Percentiles rank a stretch among this genome's conserved stretches.
Evolutionary conservation across 2,329 filamentous ascomycete genomes (phyloP).

Genomic region (Arthrocladium fulminans): DNA sequence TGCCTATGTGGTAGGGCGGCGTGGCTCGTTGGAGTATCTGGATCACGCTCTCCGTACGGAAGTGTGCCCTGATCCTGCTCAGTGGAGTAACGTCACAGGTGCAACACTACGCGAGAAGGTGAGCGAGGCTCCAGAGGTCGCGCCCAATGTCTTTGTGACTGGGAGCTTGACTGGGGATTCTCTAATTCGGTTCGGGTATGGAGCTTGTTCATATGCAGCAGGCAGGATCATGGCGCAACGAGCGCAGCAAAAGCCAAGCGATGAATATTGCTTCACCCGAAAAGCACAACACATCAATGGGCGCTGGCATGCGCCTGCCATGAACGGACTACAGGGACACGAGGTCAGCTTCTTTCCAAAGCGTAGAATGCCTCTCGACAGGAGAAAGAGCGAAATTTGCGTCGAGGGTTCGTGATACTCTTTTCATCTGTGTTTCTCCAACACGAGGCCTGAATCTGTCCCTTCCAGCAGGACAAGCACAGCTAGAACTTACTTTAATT

Average conservation of each 20-base stretch:
- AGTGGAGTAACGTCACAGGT: conserved; percentile 9
- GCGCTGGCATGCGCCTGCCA: not conserved
- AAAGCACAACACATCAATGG: not conserved
- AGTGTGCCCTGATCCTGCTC: conserved; percentile 30
- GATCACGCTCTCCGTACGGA: conserved; percentile 39
- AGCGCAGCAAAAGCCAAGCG: not conserved
- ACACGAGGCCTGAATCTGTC: not conserved
- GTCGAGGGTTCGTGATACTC: conserved; percentile 1
- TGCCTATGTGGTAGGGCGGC: conserved; percentile 48
- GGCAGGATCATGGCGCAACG: conserved; percentile 38
- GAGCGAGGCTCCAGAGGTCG: conserved; percentile 45
- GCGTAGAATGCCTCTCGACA: not conserved
- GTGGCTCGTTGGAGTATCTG: conserved; percentile 47
- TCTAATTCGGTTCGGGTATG: conserved; percentile 51
- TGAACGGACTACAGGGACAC: conserved; percentile 8
- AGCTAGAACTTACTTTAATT: too few relatives aligned
- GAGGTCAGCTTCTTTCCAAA: not conserved
- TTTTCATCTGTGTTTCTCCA: not conserved
- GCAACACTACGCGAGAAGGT: conserved; percentile 45
- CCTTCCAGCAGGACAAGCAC: too few relatives aligned
- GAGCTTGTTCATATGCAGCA: conserved; percentile 49
- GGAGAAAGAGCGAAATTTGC: conserved; percentile 9
- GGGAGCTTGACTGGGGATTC: conserved; percentile 54
- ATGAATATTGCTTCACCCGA: not conserved
- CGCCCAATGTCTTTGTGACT: conserved; percentile 45